Conservation (phyloP, 768 basidiomycete genomes). For the Lactifluus rugatus region DNA sequence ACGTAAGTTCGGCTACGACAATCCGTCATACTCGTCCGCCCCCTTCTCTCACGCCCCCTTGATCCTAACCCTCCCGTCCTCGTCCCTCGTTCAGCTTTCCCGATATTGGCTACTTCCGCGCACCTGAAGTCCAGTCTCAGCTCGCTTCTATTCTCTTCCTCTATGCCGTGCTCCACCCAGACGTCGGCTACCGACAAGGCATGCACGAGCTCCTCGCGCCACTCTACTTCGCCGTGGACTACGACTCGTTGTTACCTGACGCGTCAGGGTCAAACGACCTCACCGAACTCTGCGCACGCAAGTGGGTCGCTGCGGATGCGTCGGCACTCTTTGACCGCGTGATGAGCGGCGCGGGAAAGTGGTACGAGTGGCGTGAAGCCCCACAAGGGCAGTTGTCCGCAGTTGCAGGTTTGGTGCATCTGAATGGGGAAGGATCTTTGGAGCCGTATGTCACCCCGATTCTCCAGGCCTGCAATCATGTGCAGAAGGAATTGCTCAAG, state of each 20-base stretch:
- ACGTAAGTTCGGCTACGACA: slow-evolving; percentile 80
- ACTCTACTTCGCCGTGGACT: slow-evolving; percentile 72
- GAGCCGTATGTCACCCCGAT: slow-evolving; percentile 76
- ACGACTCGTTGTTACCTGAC: slow-evolving; percentile 59
- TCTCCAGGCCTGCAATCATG: slow-evolving; percentile 66
- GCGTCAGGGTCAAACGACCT: slow-evolving; percentile 32
- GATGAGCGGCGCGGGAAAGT: slow-evolving; percentile 71
- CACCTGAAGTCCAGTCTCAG: slow-evolving; percentile 59
- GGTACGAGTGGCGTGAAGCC: slow-evolving; percentile 46
- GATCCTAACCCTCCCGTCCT: neutral
- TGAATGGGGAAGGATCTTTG: slow-evolving; percentile 36
- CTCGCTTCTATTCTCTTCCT: slow-evolving; percentile 85
- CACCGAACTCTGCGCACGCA: slow-evolving; percentile 51
- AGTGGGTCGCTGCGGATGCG: slow-evolving; percentile 77
- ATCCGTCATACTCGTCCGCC: neutral
- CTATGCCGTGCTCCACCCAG: slow-evolving; percentile 65
- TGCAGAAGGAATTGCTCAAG: slow-evolving; percentile 67
- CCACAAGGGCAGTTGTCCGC: slow-evolving; percentile 24
- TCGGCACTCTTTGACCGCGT: slow-evolving; percentile 73
- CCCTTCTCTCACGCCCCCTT: neutral
- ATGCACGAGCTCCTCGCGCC: slow-evolving; percentile 97
- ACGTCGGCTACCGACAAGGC: slow-evolving; percentile 92
- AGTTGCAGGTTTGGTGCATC: slow-evolving; percentile 37
- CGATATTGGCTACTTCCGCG: slow-evolving; percentile 88
- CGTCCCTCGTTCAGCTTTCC: slow-evolving; percentile 58